Percentiles rank a stretch among this genome's conserved stretches.
Conservation (phyloP, 805 yeast genomes). For the Candida taoyuanica region DNA sequence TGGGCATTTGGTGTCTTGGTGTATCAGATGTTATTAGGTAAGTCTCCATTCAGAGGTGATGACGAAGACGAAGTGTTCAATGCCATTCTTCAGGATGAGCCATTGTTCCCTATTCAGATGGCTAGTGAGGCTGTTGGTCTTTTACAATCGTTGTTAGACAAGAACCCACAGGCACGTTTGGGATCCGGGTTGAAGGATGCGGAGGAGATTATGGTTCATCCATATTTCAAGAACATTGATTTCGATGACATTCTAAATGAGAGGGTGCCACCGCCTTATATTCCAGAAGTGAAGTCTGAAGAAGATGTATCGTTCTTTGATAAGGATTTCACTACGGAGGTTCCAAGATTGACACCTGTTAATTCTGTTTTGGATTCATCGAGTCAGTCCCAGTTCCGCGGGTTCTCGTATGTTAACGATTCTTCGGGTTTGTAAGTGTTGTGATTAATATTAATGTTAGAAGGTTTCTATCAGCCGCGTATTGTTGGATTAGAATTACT, state of each 20-base stretch:
- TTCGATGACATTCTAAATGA: constrained; percentile 79
- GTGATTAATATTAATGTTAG: too few relatives aligned
- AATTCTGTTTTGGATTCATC: constrained; percentile 79
- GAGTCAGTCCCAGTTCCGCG: constrained; percentile 95
- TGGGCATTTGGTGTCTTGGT: constrained; percentile 98
- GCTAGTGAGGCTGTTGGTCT: constrained; percentile 94
- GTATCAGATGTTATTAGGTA: constrained; percentile 94
- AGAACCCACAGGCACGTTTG: constrained; percentile 79
- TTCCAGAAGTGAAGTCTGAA: constrained; percentile 82
- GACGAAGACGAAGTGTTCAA: constrained; percentile 96
- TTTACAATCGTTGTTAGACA: constrained; percentile 82
- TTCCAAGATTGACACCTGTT: constrained; percentile 93
- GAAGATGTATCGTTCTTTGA: constrained; percentile 93
- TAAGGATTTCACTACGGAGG: constrained; percentile 89
- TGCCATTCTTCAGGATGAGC: constrained; percentile 95
- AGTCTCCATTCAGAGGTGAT: constrained; percentile 96
- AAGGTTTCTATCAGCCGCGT: too few relatives aligned
- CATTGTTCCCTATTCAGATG: constrained; percentile 94
- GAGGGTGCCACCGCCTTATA: constrained; percentile 79
- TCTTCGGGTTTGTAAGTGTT: constrained; percentile 36
- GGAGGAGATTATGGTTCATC: constrained; percentile 89
- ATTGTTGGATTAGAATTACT: too few relatives aligned
- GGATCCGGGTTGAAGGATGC: constrained; percentile 92
- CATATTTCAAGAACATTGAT: constrained; percentile 84
- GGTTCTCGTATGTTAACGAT: constrained; percentile 84